These are phyloP conservation scores for Mycena leptocephala DNA, from an alignment of 768 basidiomycete genomes.

Conservation along the genomic window DNA sequence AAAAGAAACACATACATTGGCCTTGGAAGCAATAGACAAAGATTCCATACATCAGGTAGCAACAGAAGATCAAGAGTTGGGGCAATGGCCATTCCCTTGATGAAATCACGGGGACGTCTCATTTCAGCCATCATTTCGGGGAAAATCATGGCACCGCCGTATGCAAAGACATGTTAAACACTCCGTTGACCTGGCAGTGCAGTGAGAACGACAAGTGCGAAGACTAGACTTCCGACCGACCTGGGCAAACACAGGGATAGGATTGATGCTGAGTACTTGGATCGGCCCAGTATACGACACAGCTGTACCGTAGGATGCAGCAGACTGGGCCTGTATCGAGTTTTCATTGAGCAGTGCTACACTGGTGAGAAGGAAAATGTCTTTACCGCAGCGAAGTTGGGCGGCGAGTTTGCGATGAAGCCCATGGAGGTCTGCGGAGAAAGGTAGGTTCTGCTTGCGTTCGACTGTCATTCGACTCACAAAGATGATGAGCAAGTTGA, in stretches of 20 bases:
- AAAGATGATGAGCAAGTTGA: conserved; percentile 20
- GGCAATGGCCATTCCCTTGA: conserved; percentile 25
- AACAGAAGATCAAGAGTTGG: conserved; percentile 6
- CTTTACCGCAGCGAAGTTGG: conserved; percentile 14
- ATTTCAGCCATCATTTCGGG: conserved; percentile 24
- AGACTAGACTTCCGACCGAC: conserved; percentile 10
- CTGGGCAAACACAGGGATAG: conserved; percentile 17
- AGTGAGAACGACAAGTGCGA: conserved; percentile 17
- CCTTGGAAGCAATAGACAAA: conserved; percentile 22
- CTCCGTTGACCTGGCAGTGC: conserved; percentile 16
- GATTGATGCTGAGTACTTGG: conserved; percentile 22
- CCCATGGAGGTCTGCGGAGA: conserved; percentile 14
- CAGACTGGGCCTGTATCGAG: conserved; percentile 7
- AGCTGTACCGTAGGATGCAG: conserved; percentile 15
- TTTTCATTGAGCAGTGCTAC: conserved; percentile 4
- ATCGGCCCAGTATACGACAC: conserved; percentile 14
- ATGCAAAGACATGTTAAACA: conserved; percentile 23
- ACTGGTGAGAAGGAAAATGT: conserved; percentile 1
- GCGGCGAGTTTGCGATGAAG: conserved; percentile 16
- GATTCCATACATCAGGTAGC: conserved; percentile 19
- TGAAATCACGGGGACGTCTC: conserved; percentile 24
- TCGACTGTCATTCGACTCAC: conserved; percentile 10
- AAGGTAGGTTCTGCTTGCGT: conserved; percentile 5
- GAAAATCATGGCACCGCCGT: conserved; percentile 23
- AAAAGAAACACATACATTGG: conserved; percentile 21